These are phyloP conservation scores for Musa schizocarpa DNA, from an alignment of 176 grass and related monocot species.

Conservation along the genomic window DNA sequence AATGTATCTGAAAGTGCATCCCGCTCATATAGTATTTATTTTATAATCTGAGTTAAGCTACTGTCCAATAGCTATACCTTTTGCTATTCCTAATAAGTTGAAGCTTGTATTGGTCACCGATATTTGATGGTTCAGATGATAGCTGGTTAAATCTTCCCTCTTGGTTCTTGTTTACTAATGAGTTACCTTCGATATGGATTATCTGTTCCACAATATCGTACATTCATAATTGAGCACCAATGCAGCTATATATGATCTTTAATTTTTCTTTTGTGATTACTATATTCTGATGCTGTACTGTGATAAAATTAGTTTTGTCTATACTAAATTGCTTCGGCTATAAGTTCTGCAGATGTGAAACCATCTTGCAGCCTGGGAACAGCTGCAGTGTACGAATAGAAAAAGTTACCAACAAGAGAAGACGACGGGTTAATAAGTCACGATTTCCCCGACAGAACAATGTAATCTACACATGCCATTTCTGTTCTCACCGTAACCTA, in stretches of 20 bases:
- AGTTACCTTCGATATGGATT: not conserved
- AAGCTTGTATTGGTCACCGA: not conserved
- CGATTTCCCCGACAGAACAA: conserved; percentile 29
- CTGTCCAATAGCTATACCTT: not conserved
- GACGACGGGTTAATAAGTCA: conserved; percentile 9
- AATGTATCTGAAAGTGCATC: too few species aligned
- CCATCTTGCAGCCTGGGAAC: conserved; percentile 61
- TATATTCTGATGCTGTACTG: not conserved
- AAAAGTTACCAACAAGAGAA: conserved; percentile 43
- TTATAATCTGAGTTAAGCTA: too few species aligned
- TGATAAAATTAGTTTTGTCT: not conserved
- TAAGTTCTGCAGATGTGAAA: conserved; percentile 57
- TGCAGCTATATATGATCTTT: not conserved
- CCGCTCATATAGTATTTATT: too few species aligned
- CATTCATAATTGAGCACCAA: not conserved
- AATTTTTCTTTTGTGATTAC: not conserved
- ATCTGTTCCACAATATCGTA: not conserved
- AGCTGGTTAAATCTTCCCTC: not conserved
- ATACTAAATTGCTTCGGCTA: not conserved
- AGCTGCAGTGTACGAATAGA: conserved; percentile 69
- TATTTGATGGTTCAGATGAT: not conserved
- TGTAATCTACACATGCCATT: conserved; percentile 52
- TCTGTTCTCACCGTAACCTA: conserved; percentile 54
- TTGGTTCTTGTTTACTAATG: not conserved
- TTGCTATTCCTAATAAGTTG: not conserved